Evolutionary conservation across 495 filamentous ascomycete species (phyloP).

Genomic region (Penicillium turbatum): DNA sequence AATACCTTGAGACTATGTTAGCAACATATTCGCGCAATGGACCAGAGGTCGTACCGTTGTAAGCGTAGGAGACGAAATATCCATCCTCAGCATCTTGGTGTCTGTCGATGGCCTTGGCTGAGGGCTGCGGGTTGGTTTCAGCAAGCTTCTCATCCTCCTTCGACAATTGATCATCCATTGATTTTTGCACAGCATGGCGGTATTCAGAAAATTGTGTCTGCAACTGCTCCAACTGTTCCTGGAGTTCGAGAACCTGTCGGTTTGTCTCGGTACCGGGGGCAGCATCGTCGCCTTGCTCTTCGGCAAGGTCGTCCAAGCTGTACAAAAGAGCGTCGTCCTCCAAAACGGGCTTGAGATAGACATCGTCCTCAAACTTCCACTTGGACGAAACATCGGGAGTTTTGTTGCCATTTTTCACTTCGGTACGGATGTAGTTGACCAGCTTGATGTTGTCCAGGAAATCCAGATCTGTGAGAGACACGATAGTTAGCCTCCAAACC

Average conservation of each 20-base stretch:
- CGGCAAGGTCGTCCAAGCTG: slow-evolving; percentile 70
- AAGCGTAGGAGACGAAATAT: slow-evolving; percentile 81
- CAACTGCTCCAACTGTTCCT: slow-evolving; percentile 61
- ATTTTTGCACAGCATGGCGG: slow-evolving; percentile 61
- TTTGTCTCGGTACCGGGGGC: slow-evolving; percentile 37
- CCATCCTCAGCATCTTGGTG: slow-evolving; percentile 47
- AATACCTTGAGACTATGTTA: slow-evolving; percentile 54
- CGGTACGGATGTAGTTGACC: slow-evolving; percentile 71
- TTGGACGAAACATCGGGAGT: slow-evolving; percentile 53
- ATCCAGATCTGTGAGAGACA: slow-evolving; percentile 54
- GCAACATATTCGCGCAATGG: slow-evolving; percentile 1
- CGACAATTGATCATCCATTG: slow-evolving; percentile 66
- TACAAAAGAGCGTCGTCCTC: slow-evolving; percentile 87
- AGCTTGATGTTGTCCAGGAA: slow-evolving; percentile 80
- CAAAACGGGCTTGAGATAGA: slow-evolving; percentile 76
- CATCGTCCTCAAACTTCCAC: slow-evolving; percentile 64
- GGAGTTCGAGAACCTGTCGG: slow-evolving; percentile 60
- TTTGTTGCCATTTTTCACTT: slow-evolving; percentile 49
- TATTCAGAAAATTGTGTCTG: slow-evolving; percentile 69
- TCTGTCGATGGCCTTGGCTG: slow-evolving; percentile 15
- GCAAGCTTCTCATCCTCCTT: slow-evolving; percentile 40
- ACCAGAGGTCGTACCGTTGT: slow-evolving; percentile 53
- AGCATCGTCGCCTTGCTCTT: slow-evolving; percentile 27
- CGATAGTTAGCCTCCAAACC: slow-evolving; percentile 15
- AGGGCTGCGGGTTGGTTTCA: slow-evolving; percentile 17